Evolutionary conservation across 1,284 basidiomycete species (phyloP), one percentile per base, ranked within the genome.

Genomic region (Malassezia nana): DNA sequence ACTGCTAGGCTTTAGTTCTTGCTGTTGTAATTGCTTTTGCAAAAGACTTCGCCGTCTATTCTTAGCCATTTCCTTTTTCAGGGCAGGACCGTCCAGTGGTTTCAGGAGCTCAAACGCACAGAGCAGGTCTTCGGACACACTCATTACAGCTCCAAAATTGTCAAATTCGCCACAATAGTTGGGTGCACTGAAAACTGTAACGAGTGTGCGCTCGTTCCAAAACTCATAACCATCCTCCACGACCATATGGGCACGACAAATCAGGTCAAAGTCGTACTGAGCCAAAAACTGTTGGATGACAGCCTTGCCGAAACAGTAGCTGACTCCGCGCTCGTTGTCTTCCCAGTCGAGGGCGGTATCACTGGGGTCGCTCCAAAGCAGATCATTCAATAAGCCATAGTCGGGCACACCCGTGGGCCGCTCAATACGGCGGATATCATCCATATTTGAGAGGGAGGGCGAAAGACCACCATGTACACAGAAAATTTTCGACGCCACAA

Each of bases 171-270:
- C 89, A 72, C 89, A 94, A 69, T 94, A 94, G 73, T 94, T 94
- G 8, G 65, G 66, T 50, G 94, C 94, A 64, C 89, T 92, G 76
- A 99, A 99, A 45, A 99, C 90, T 0, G 94, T 99, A 42, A 99
- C 94, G 62, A 99, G 77, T 49, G 92, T 96, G 59, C 94, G 81
- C 69, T 99, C 94, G 71, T 98, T 96, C 89, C 94, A 99, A 74
- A 99, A 99, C 78, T 99, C 94, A 74, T 98, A 98, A 2, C 92
- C 94, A 58, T 77, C 77, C 59, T 99, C 94, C 50, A 99, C 94
- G 32, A 99, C 94, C 94, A 98, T 98, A 77, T 99, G 94, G 35
- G 94, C 94, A 49, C 94, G 84, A 78, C 94, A 98, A 77, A 99
- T 98, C 59, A 99, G 81, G 77, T 99, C 94, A 84, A 99, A 98